Conservation (phyloP, 345 rosid genomes). For the Triadica sebifera region DNA sequence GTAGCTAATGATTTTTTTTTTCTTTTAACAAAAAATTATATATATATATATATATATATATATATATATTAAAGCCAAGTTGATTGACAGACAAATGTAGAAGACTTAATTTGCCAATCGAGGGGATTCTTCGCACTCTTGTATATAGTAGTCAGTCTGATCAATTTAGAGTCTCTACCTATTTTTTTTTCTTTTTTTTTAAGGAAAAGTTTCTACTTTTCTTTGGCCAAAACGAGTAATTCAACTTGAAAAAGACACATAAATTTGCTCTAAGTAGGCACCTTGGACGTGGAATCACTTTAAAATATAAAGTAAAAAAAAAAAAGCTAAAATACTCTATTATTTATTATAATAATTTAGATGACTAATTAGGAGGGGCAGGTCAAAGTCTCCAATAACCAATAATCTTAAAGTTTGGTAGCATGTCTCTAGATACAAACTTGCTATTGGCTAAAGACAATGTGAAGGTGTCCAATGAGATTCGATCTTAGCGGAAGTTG, state of each 20-base stretch:
- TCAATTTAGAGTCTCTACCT: background rate
- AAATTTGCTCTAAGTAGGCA: constrained; percentile 4
- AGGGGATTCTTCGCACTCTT: constrained; percentile 28
- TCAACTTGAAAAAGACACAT: background rate
- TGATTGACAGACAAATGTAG: constrained; percentile 20
- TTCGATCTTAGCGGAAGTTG: constrained; percentile 13
- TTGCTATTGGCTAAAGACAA: constrained; percentile 24
- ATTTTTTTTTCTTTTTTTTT: too few species aligned
- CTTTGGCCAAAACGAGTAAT: background rate
- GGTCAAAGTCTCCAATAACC: too few species aligned
- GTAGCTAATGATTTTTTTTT: too few species aligned
- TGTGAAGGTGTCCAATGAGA: constrained; percentile 33
- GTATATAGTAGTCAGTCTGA: constrained; percentile 7
- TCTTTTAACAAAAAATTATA: too few species aligned
- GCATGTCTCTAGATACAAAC: constrained; percentile 4
- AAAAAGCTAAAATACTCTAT: too few species aligned
- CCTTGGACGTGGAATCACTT: background rate
- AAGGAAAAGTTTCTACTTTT: background rate
- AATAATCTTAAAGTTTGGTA: too few species aligned
- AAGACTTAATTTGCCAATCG: constrained; percentile 25
- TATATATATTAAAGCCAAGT: background rate
- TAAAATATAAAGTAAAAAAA: background rate
- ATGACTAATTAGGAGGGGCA: too few species aligned
- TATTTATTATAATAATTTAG: too few species aligned
- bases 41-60: too few species aligned